Conservation (phyloP, 2,329 filamentous ascomycete species). For the Trichoderma sp. region DNA sequence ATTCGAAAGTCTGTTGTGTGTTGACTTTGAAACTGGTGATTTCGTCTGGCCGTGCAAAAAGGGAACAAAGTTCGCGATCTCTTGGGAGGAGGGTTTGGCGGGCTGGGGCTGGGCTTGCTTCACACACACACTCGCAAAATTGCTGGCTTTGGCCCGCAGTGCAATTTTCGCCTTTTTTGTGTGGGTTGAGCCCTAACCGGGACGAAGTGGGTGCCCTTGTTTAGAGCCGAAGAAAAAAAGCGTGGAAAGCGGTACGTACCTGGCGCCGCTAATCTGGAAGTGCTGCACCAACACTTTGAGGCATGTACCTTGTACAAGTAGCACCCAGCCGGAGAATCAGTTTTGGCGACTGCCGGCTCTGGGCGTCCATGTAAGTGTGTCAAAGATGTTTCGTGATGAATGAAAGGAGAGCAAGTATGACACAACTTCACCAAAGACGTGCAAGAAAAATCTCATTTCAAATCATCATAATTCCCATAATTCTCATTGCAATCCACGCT, state of each 20-base stretch:
- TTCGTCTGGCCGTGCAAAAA: conserved; percentile 24
- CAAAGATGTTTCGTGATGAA: neutral
- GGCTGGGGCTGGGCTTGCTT: neutral
- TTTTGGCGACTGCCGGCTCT: conserved; percentile 24
- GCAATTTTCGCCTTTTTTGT: conserved; percentile 24
- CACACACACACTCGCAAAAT: conserved; percentile 1
- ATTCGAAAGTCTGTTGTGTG: conserved; percentile 7
- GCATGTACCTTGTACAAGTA: neutral
- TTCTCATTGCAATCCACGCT: neutral
- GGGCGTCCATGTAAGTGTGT: too few species aligned
- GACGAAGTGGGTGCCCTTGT: neutral
- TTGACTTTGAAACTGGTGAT: conserved; percentile 25
- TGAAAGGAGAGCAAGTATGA: neutral
- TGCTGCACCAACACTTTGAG: too few species aligned
- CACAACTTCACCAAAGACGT: neutral
- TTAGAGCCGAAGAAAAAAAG: neutral
- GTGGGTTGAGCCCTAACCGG: conserved; percentile 35
- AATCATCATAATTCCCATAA: neutral
- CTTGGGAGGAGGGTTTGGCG: conserved; percentile 4
- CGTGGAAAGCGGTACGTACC: neutral
- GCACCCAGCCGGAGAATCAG: conserved; percentile 23
- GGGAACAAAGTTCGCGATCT: conserved; percentile 21
- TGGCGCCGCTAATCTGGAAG: neutral
- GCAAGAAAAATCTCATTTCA: neutral
- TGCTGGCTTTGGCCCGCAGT: conserved; percentile 17